Evolutionary conservation across 805 yeast species (phyloP).

Genomic region (Hanseniaspora valbyensis): DNA sequence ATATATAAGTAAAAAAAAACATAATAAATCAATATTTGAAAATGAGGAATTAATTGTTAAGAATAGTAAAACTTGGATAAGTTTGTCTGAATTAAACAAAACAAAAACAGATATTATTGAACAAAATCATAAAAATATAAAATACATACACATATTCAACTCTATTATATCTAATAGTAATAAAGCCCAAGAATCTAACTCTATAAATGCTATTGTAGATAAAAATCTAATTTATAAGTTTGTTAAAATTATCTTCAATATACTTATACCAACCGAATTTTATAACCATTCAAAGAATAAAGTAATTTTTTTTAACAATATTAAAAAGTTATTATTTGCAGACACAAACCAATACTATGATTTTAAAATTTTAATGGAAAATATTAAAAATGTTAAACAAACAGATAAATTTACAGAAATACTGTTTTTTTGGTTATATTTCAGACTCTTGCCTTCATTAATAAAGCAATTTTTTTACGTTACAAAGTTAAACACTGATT

Average conservation of each 20-base stretch:
- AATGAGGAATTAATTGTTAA: background rate
- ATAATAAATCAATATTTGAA: background rate
- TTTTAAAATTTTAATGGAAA: background rate
- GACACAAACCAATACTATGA: background rate
- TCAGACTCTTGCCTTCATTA: slow-evolving; percentile 35
- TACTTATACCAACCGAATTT: background rate
- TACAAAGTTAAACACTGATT: slow-evolving; percentile 41
- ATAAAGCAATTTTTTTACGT: slow-evolving; percentile 52
- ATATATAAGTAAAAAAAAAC: background rate
- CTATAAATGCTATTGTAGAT: slow-evolving; percentile 9
- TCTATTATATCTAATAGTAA: slow-evolving; percentile 13
- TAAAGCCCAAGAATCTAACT: background rate
- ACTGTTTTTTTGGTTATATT: slow-evolving; percentile 44
- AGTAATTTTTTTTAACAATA: background rate
- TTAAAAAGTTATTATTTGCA: background rate
- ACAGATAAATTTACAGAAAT: background rate
- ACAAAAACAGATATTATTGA: slow-evolving; percentile 9
- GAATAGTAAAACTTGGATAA: background rate
- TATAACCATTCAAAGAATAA: background rate
- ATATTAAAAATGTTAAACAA: background rate
- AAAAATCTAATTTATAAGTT: background rate
- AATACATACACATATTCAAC: slow-evolving; percentile 17
- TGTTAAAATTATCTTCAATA: background rate
- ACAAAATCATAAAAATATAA: slow-evolving; percentile 16
- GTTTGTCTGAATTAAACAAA: background rate